Evolutionary conservation across 2,329 filamentous ascomycete genomes (phyloP).

Genomic region (Arthroderma sp.): DNA sequence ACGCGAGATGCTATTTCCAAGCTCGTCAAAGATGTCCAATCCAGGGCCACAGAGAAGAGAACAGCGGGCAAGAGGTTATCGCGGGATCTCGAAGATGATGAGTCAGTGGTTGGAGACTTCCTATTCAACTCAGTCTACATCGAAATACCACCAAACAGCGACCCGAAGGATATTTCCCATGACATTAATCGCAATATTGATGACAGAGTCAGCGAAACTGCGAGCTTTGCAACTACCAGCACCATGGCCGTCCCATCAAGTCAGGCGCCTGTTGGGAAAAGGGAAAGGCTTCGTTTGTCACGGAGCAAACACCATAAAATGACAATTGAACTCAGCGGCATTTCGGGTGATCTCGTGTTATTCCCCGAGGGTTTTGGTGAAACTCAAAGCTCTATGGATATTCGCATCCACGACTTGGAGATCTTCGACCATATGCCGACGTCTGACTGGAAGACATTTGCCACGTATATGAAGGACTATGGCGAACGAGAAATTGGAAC

Average conservation of each 20-base stretch:
- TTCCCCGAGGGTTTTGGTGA: slow-evolving; percentile 67
- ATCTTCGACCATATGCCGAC: slow-evolving; percentile 89
- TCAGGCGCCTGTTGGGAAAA: slow-evolving; percentile 23
- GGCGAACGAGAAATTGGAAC: slow-evolving; percentile 75
- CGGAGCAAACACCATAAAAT: slow-evolving; percentile 90
- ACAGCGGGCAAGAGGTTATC: slow-evolving; percentile 43
- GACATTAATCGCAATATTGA: slow-evolving; percentile 83
- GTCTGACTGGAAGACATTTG: slow-evolving; percentile 97
- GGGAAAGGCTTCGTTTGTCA: slow-evolving; percentile 57
- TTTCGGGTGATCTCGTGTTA: slow-evolving; percentile 67
- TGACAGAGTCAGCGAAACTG: slow-evolving; percentile 75
- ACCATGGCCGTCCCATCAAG: slow-evolving; percentile 28
- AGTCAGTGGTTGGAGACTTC: slow-evolving; percentile 82
- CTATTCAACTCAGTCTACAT: slow-evolving; percentile 99
- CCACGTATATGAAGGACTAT: slow-evolving; percentile 79
- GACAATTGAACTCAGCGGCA: slow-evolving; percentile 77
- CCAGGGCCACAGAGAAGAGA: slow-evolving; percentile 63
- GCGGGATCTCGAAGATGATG: slow-evolving; percentile 51
- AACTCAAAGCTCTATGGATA: slow-evolving; percentile 74
- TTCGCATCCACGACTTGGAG: slow-evolving; percentile 70
- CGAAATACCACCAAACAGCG: slow-evolving; percentile 71
- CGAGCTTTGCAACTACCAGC: slow-evolving; percentile 68
- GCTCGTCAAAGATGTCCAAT: slow-evolving; percentile 77
- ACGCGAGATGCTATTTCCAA: slow-evolving; percentile 78
- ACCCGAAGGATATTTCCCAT: slow-evolving; percentile 65